These are phyloP conservation scores for Sporothrix variecibatus DNA, from an alignment of 2,329 filamentous ascomycete genomes.

Conservation along the genomic window DNA sequence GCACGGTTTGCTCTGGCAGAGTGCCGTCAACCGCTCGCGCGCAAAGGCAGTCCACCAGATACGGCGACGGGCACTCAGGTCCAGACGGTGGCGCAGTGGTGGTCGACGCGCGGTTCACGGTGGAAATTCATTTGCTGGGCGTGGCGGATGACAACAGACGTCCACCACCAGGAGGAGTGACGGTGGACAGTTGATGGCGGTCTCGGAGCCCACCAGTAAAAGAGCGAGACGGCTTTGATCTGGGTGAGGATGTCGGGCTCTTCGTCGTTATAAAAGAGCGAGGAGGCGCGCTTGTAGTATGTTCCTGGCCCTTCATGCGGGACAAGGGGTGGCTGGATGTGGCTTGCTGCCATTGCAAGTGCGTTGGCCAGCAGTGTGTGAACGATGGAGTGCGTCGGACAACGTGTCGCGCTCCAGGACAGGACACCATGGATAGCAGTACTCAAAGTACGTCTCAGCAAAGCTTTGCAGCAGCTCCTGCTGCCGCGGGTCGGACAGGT, in stretches of 20 bases:
- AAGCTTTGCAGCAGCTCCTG: slow-evolving; percentile 21
- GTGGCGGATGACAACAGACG: slow-evolving; percentile 18
- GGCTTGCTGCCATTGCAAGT: slow-evolving; percentile 2
- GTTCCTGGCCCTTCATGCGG: slow-evolving; percentile 12
- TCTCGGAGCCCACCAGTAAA: slow-evolving; percentile 21
- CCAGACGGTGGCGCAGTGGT: background rate
- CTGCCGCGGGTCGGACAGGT: slow-evolving; percentile 14
- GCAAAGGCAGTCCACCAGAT: slow-evolving; percentile 22
- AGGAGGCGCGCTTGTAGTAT: slow-evolving; percentile 9
- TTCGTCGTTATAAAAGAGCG: slow-evolving; percentile 7
- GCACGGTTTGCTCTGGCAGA: slow-evolving; percentile 18
- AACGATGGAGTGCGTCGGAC: background rate
- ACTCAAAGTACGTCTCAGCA: slow-evolving; percentile 20
- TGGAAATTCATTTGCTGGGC: slow-evolving; percentile 24
- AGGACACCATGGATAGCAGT: slow-evolving; percentile 23
- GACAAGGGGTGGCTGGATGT: slow-evolving; percentile 15
- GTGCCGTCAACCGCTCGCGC: background rate
- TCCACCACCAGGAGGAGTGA: slow-evolving; percentile 24
- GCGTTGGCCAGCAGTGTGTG: slow-evolving; percentile 19
- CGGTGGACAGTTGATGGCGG: slow-evolving; percentile 12
- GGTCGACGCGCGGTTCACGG: slow-evolving; percentile 11
- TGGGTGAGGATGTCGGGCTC: background rate
- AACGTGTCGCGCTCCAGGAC: slow-evolving; percentile 10
- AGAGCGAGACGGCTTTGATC: slow-evolving; percentile 9
- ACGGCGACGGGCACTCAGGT: slow-evolving; percentile 3